Conservation (phyloP, 106 monocot genomes). For the Xerophyta viscosa region DNA sequence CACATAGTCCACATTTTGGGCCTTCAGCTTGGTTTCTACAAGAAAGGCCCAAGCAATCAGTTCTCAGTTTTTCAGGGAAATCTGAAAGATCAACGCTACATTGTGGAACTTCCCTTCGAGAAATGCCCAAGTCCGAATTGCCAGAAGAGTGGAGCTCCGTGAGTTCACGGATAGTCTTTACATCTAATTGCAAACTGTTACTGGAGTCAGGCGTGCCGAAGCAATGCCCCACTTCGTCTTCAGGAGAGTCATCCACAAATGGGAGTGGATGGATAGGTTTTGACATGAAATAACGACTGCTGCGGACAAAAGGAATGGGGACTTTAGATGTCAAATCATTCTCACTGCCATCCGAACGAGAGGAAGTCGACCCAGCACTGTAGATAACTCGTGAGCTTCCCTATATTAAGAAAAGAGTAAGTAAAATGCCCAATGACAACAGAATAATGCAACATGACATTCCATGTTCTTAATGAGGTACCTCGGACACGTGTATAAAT, state of each 20-base stretch:
- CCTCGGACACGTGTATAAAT: slow-evolving; percentile 27
- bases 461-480: too few relatives aligned
- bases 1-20: slow-evolving; percentile 44
- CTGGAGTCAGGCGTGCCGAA: slow-evolving; percentile 2
- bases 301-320: slow-evolving; percentile 5
- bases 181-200: slow-evolving; percentile 1
- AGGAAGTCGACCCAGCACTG: slow-evolving; percentile 25
- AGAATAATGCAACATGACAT: neutral
- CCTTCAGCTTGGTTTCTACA: slow-evolving; percentile 3
- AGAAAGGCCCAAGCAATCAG: slow-evolving; percentile 2
- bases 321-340: slow-evolving; percentile 19
- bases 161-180: slow-evolving; percentile 5
- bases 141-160: slow-evolving; percentile 12
- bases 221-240: slow-evolving; percentile 7
- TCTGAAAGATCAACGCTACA: slow-evolving; percentile 31
- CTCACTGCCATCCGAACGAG: slow-evolving; percentile 47
- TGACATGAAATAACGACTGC: slow-evolving; percentile 33
- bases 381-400: slow-evolving; percentile 21
- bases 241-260: slow-evolving; percentile 13
- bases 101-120: slow-evolving; percentile 9
- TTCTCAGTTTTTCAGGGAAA: slow-evolving; percentile 12
- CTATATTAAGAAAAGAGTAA: slow-evolving; percentile 14
- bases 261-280: slow-evolving; percentile 40
- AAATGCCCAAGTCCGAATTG: slow-evolving; percentile 2
- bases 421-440: too few relatives aligned